phyloP scores from a whole-genome alignment of 2,329 filamentous ascomycete species.

The Talaromyces sp. region DNA sequence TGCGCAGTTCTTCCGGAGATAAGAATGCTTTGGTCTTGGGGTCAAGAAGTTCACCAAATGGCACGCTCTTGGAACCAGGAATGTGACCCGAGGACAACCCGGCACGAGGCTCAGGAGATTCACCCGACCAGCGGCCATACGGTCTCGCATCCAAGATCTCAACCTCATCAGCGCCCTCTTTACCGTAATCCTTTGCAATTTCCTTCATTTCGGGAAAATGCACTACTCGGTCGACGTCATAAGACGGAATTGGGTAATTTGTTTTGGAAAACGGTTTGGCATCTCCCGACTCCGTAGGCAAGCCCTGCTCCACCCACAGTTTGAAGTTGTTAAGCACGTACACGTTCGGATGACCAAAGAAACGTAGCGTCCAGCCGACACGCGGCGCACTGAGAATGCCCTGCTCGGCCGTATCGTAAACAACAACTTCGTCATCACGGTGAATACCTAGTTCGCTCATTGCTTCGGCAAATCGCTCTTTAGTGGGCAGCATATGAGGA shows the following conservation, averaged over 20 bases:
- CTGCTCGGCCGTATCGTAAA: conserved; percentile 87
- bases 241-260: conserved; percentile 53
- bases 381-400: conserved; percentile 93
- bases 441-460: conserved; percentile 87
- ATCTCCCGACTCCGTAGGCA: conserved; percentile 73
- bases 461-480: conserved; percentile 75
- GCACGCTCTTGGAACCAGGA: conserved; percentile 79
- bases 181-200: conserved; percentile 68
- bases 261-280: conserved; percentile 37
- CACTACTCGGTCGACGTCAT: conserved; percentile 63
- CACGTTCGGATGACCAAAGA: conserved; percentile 85
- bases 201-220: conserved; percentile 80
- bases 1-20: conserved; percentile 65
- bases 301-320: conserved; percentile 81
- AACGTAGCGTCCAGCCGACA: conserved; percentile 86
- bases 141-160: conserved; percentile 88
- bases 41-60: conserved; percentile 76
- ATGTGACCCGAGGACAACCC: conserved; percentile 89
- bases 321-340: conserved; percentile 95
- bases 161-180: conserved; percentile 76
- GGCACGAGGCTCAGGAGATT: conserved; percentile 78
- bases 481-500: conserved; percentile 90
- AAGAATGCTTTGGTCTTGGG: conserved; percentile 77
- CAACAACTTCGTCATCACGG: conserved; percentile 82
- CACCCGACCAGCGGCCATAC: conserved; percentile 74